Conservation (phyloP, 2,329 filamentous ascomycete species). For the Talaromyces sp. region DNA sequence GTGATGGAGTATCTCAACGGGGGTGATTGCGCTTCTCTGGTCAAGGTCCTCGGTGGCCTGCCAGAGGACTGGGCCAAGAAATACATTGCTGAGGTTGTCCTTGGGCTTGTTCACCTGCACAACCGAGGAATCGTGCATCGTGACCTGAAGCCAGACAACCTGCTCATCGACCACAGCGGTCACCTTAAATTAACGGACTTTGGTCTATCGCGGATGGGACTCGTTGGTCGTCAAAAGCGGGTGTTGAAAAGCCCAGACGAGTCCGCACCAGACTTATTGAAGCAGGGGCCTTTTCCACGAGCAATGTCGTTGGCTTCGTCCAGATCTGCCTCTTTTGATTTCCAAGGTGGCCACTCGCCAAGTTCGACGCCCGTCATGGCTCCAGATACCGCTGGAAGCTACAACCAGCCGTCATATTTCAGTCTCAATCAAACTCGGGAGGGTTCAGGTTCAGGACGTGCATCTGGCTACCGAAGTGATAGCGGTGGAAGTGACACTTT, state of each 20-base stretch:
- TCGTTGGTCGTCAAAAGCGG: constrained; percentile 93
- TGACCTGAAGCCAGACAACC: constrained; percentile 93
- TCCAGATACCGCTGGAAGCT: constrained; percentile 61
- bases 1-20: constrained; percentile 99
- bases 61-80: constrained; percentile 98
- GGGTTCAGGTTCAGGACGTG: constrained; percentile 55
- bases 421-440: constrained; percentile 60
- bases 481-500: constrained; percentile 86
- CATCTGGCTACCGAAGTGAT: constrained; percentile 82
- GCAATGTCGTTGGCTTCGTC: constrained; percentile 84
- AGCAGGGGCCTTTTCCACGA: constrained; percentile 83
- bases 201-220: constrained; percentile 91
- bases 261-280: constrained; percentile 84
- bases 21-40: constrained; percentile 91
- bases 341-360: constrained; percentile 75
- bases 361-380: constrained; percentile 81
- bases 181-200: constrained; percentile 98
- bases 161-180: constrained; percentile 93
- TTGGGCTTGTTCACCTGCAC: constrained; percentile 96
- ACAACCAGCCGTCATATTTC: constrained; percentile 91
- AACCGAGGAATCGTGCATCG: constrained; percentile 92
- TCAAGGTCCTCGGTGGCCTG: constrained; percentile 86
- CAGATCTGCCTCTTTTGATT: constrained; percentile 86
- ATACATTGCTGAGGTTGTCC: constrained; percentile 89
- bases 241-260: constrained; percentile 74